Conservation (phyloP, 352 stramenopile genomes). For the Phytophthora ohioensis region DNA sequence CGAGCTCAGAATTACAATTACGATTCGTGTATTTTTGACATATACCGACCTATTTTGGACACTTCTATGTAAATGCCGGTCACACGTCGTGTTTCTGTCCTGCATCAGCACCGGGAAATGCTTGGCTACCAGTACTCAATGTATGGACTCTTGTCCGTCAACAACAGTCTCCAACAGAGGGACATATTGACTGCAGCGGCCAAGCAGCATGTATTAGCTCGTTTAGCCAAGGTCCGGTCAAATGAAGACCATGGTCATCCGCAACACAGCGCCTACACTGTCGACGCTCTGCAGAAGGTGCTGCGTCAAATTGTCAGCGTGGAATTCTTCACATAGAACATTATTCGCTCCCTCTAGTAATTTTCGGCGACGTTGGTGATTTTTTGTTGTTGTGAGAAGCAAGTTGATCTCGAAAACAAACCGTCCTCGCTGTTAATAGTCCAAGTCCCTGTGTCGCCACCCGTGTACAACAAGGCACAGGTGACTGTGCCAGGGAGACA, state of each 20-base stretch:
- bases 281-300: slow-evolving; percentile 14
- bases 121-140: not conserved
- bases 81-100: not conserved
- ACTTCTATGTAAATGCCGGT: not conserved
- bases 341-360: too few relatives aligned
- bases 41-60: too few relatives aligned
- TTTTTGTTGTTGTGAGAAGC: too few relatives aligned
- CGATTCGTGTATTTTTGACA: too few relatives aligned
- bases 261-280: not conserved
- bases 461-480: too few relatives aligned
- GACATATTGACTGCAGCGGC: not conserved
- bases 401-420: too few relatives aligned
- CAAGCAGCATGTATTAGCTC: not conserved
- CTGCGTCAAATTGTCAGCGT: not conserved
- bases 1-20: too few relatives aligned
- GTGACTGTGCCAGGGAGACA: too few relatives aligned
- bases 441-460: too few relatives aligned
- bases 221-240: not conserved
- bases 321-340: too few relatives aligned
- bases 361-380: too few relatives aligned
- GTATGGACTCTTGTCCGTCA: not conserved
- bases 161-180: not conserved
- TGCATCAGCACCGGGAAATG: not conserved
- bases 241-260: not conserved
- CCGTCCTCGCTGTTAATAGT: too few relatives aligned